Evolutionary conservation across 345 rosid genomes (phyloP), one percentile per base, ranked within the genome.

Genomic region (Moringa oleifera): DNA sequence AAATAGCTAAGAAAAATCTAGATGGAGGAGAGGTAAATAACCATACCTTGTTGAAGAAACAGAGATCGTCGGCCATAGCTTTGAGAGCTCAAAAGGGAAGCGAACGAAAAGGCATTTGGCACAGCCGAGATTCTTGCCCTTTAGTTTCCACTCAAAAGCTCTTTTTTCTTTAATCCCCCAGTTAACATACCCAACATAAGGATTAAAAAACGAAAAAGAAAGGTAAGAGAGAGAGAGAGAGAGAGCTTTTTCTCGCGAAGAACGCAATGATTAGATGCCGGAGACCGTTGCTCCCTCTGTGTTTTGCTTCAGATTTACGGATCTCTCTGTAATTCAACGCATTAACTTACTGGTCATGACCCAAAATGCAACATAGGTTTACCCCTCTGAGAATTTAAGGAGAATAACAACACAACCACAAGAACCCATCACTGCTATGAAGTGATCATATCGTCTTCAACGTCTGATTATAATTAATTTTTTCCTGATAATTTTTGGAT

Each of bases 41-140:
- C 19, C 62, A 51, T 51, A 94, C 99, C 97, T 88, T 94, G 53
- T 81, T 57, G 83, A 79, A 82, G 80, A 73, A 77, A 77, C 79
- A 77, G 75, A 71, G 80, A 81, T 88, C 89, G 54, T 83, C 96
- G 62, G 86, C 95, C 99, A 90, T 90, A 21, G 70, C 60, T 64
- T 51, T 24, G 61, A 24, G 63, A 86, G 76, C 80, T 85, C 77
- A 77, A 72, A 81, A 59, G 47, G 68, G 47, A 55, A 57, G 51
- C 49, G 57, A 69, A 62, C 63, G 59, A 58, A 77, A 74, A 79
- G 68, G 82, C 94, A 88, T 85, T 71, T 75, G 79, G 72, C 53
- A 25, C 67, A 71, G 79, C 47, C 1, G 2, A 41, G 47, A 41
- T 41, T 41, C 47, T 41, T 41, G 47, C 47, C 12, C 47, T 41